phyloP scores from a whole-genome alignment of 2,329 filamentous ascomycete genomes.

The Colletotrichum viniferum region DNA sequence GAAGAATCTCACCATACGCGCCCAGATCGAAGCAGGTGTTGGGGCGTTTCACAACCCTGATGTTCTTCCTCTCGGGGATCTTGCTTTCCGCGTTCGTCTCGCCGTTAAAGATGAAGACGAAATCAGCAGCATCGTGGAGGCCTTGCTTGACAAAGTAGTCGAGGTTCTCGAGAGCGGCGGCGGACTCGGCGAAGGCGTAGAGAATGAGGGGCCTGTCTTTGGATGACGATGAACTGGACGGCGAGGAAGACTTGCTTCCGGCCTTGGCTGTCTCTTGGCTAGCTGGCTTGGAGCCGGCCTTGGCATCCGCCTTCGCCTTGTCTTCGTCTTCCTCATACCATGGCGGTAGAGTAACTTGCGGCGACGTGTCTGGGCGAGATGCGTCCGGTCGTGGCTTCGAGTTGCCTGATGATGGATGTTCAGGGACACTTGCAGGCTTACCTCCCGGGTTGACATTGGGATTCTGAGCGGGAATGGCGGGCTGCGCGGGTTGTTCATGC shows the following conservation, averaged over 20 bases:
- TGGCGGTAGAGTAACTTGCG: background rate
- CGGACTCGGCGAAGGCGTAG: constrained; percentile 41
- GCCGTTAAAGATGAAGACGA: constrained; percentile 44
- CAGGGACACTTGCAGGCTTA: background rate
- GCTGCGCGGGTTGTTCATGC: background rate
- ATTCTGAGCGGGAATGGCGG: background rate
- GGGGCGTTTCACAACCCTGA: constrained; percentile 31
- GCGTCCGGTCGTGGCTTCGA: background rate
- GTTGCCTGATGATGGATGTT: background rate
- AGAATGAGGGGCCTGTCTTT: constrained; percentile 31
- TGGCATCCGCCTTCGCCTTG: background rate
- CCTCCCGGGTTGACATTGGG: background rate
- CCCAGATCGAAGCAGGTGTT: constrained; percentile 41
- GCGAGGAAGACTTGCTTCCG: background rate
- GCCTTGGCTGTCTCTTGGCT: background rate
- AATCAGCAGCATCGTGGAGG: constrained; percentile 40
- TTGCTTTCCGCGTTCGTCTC: constrained; percentile 27
- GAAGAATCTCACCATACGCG: constrained; percentile 37
- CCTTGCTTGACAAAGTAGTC: constrained; percentile 40
- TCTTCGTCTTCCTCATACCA: background rate
- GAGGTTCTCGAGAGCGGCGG: constrained; percentile 34
- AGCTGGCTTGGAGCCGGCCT: background rate
- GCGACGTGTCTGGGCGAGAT: background rate
- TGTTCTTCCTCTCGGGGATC: constrained; percentile 34
- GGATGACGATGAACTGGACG: background rate